These are phyloP conservation scores for Aegilops umbellulata DNA, from an alignment of 176 grass and related monocot species.

Conservation along the genomic window DNA sequence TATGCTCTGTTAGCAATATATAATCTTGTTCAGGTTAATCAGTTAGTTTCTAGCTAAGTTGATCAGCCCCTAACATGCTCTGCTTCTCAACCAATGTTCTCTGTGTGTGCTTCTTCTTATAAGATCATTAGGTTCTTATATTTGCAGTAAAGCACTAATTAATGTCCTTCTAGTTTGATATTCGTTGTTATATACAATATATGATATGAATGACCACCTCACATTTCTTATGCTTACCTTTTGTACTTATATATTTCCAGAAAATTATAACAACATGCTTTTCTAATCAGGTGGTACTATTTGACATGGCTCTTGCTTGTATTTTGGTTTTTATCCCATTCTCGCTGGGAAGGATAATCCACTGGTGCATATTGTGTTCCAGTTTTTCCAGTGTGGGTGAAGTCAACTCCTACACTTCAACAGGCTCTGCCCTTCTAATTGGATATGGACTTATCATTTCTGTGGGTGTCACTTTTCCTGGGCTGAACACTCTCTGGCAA, in stretches of 20 bases:
- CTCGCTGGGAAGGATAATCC: conserved; percentile 27
- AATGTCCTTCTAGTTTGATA: background rate
- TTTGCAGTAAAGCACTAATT: background rate
- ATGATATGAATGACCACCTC: background rate
- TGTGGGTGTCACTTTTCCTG: background rate
- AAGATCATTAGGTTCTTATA: background rate
- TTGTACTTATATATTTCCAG: background rate
- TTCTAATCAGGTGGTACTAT: conserved; percentile 24
- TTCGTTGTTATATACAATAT: background rate
- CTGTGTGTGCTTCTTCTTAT: background rate
- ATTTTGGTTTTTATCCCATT: conserved; percentile 31
- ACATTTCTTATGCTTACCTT: background rate
- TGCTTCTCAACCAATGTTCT: background rate
- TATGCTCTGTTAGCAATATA: background rate
- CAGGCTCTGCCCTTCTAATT: background rate
- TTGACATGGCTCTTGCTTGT: conserved; percentile 19
- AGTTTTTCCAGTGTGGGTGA: background rate
- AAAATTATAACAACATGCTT: background rate
- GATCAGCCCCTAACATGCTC: no score
- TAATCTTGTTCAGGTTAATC: no score
- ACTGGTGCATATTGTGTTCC: background rate
- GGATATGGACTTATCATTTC: conserved; percentile 21
- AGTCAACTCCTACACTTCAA: conserved; percentile 15
- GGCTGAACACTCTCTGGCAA: background rate
- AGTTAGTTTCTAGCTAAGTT: no score